Percentiles rank a stretch among this genome's conserved stretches.
phyloP scores from a whole-genome alignment of 345 rosid species.

The Tarenaya hassleriana region DNA sequence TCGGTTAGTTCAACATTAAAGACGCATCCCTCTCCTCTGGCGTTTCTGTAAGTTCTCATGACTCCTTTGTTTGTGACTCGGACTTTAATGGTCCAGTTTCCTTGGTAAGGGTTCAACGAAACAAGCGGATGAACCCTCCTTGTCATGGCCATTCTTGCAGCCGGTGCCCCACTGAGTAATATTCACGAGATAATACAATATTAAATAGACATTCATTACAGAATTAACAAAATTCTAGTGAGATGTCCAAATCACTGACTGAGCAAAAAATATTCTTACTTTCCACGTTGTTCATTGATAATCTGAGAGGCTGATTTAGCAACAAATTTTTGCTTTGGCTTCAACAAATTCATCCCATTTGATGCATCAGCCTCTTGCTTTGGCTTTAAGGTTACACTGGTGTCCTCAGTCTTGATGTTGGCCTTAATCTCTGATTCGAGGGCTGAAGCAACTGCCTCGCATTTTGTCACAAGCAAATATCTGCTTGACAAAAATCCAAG shows the following conservation, averaged over 20 bases:
- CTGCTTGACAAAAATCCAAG: constrained; percentile 22
- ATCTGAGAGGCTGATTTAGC: constrained; percentile 86
- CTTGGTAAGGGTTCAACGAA: constrained; percentile 95
- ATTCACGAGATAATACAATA: not conserved
- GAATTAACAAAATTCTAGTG: constrained; percentile 52
- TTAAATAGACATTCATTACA: constrained; percentile 37
- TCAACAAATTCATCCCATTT: constrained; percentile 35
- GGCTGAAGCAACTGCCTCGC: constrained; percentile 70
- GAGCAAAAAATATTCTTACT: constrained; percentile 52
- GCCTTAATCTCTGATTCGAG: constrained; percentile 41
- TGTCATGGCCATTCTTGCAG: constrained; percentile 82
- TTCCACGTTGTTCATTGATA: constrained; percentile 58
- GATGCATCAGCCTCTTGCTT: constrained; percentile 33
- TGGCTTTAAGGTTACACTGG: constrained; percentile 23
- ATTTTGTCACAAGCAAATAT: constrained; percentile 65
- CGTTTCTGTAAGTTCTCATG: constrained; percentile 82
- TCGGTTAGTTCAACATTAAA: constrained; percentile 93
- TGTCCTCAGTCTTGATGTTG: not conserved
- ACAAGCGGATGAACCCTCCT: constrained; percentile 89
- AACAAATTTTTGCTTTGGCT: constrained; percentile 62
- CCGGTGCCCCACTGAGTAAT: constrained; percentile 69
- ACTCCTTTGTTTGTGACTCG: constrained; percentile 79
- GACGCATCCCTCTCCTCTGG: constrained; percentile 94
- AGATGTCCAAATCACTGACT: constrained; percentile 44
- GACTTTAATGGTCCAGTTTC: constrained; percentile 92